These are phyloP conservation scores for Aspergillus cristatus DNA, from an alignment of 495 filamentous ascomycete genomes.

Conservation along the genomic window DNA sequence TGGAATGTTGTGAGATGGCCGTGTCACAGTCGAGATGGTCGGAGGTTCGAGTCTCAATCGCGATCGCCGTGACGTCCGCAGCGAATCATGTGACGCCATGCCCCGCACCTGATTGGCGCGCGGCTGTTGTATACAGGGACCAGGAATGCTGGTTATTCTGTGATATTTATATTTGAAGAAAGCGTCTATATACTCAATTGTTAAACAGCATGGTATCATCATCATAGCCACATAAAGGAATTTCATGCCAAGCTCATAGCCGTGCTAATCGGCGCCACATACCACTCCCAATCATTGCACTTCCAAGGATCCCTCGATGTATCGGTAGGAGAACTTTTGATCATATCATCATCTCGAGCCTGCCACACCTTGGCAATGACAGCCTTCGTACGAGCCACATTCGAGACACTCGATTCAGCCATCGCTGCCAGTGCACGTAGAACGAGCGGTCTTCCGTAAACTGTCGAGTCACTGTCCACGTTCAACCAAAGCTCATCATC, in stretches of 20 bases:
- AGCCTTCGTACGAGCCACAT: constrained; percentile 31
- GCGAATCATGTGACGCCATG: neutral
- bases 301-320: constrained; percentile 2
- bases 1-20: too few species aligned
- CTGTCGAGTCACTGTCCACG: constrained; percentile 4
- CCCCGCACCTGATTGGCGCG: neutral
- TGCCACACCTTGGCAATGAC: constrained; percentile 38
- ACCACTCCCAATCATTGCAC: constrained; percentile 34
- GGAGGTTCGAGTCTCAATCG: too few species aligned
- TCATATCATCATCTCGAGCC: constrained; percentile 28
- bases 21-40: too few species aligned
- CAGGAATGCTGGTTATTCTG: neutral
- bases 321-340: constrained; percentile 15
- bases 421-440: constrained; percentile 31
- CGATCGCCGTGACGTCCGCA: neutral
- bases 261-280: constrained; percentile 32
- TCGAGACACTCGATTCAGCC: constrained; percentile 31
- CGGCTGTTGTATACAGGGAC: neutral
- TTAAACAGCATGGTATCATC: neutral
- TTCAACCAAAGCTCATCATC: constrained; percentile 28
- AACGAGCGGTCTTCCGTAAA: constrained; percentile 29
- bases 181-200: neutral
- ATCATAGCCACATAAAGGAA: neutral
- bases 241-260: constrained; percentile 35
- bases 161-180: neutral